phyloP scores from a whole-genome alignment of 495 filamentous ascomycete species.

The Parathielavia appendiculata region DNA sequence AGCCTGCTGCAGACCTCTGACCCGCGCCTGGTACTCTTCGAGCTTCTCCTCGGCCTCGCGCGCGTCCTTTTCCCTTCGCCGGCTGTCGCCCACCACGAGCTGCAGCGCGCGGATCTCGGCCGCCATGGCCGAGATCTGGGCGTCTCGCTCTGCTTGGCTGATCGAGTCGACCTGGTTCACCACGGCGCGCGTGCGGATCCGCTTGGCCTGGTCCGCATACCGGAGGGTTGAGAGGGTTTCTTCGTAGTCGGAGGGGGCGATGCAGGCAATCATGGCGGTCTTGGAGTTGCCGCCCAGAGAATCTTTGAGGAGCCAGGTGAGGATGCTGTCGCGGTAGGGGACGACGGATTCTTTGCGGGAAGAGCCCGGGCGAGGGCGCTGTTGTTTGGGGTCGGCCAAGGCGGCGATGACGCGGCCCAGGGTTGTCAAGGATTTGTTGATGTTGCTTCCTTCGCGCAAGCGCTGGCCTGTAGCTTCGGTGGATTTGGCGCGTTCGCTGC shows the following conservation, averaged over 20 bases:
- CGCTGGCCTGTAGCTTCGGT: constrained; percentile 91
- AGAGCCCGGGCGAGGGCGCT: constrained; percentile 30
- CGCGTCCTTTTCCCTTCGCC: constrained; percentile 44
- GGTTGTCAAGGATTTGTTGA: constrained; percentile 97
- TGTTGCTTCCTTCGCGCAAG: constrained; percentile 90
- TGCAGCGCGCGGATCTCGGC: constrained; percentile 85
- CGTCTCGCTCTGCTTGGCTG: constrained; percentile 81
- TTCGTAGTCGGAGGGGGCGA: constrained; percentile 91
- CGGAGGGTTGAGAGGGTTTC: constrained; percentile 93
- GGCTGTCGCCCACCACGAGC: constrained; percentile 59
- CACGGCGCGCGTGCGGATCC: constrained; percentile 91
- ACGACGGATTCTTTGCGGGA: constrained; percentile 54
- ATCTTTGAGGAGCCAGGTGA: constrained; percentile 98
- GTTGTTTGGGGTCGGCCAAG: constrained; percentile 67
- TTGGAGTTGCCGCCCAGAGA: constrained; percentile 92
- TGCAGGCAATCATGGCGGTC: constrained; percentile 98
- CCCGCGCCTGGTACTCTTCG: constrained; percentile 87
- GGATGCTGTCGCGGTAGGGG: constrained; percentile 90
- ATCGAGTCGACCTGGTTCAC: constrained; percentile 85
- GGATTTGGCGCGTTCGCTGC: constrained; percentile 88
- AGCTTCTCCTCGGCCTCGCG: constrained; percentile 62
- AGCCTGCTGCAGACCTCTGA: constrained; percentile 78
- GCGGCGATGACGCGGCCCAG: constrained; percentile 96
- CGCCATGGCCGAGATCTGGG: constrained; percentile 88
- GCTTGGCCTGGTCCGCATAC: constrained; percentile 96